Conservation (phyloP, 352 stramenopile genomes). For the Phytophthora boehmeriae region DNA sequence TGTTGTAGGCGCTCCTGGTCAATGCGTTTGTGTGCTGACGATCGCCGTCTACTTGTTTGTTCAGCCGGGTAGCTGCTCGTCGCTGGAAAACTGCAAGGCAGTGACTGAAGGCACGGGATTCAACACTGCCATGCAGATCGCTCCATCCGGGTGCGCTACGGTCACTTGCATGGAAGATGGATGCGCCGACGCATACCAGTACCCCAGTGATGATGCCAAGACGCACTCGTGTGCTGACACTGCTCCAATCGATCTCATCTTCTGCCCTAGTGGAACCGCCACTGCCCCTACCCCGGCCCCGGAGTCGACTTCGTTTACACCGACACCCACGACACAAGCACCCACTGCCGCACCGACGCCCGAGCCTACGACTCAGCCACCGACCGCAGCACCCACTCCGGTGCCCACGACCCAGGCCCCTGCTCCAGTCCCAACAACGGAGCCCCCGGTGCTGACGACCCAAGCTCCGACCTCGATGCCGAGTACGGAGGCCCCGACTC, state of each 20-base stretch:
- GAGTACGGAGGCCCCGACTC: neutral
- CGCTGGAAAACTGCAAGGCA: conserved; percentile 44
- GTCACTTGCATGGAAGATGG: conserved; percentile 47
- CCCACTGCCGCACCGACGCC: conserved; percentile 19
- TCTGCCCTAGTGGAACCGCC: conserved; percentile 49
- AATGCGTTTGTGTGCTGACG: neutral
- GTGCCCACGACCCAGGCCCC: neutral
- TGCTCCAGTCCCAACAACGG: conserved; percentile 5
- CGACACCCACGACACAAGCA: conserved; percentile 13
- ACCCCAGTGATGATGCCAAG: conserved; percentile 54
- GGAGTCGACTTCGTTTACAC: conserved; percentile 3
- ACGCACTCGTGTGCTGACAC: conserved; percentile 54
- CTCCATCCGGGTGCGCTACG: conserved; percentile 41
- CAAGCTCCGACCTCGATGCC: neutral
- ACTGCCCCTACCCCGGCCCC: conserved; percentile 5
- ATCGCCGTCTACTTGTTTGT: neutral
- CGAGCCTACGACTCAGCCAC: conserved; percentile 3
- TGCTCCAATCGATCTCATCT: conserved; percentile 55
- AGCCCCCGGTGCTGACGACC: neutral
- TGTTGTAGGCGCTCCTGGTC: neutral
- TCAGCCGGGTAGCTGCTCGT: conserved; percentile 40
- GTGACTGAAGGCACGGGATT: conserved; percentile 52
- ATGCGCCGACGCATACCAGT: conserved; percentile 64
- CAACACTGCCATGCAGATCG: conserved; percentile 63
- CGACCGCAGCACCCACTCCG: neutral